These are phyloP conservation scores for Globisporangium carolinianum DNA, from an alignment of 352 stramenopile species.

Conservation along the genomic window DNA sequence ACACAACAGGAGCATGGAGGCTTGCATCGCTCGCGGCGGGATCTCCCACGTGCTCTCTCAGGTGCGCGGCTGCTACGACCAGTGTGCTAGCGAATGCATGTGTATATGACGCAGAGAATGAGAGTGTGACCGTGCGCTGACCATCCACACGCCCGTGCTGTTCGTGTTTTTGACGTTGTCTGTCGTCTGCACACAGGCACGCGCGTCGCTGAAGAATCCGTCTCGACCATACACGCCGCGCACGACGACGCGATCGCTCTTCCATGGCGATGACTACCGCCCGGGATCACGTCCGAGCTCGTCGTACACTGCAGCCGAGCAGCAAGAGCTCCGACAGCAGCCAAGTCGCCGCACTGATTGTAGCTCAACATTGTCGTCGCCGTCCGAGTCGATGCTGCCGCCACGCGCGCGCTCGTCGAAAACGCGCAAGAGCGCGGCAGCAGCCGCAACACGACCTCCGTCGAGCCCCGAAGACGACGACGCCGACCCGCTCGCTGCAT, in stretches of 20 bases:
- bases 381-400: slow-evolving; percentile 10
- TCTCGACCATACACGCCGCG: slow-evolving; percentile 75
- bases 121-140: no score
- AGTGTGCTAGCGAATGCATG: no score
- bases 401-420: slow-evolving; percentile 5
- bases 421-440: slow-evolving; percentile 6
- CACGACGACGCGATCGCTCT: slow-evolving; percentile 45
- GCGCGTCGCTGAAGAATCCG: slow-evolving; percentile 74
- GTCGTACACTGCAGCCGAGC: slow-evolving; percentile 44
- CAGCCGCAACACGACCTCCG: background rate
- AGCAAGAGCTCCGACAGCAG: slow-evolving; percentile 21
- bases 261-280: slow-evolving; percentile 74
- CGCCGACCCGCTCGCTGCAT: background rate
- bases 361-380: background rate
- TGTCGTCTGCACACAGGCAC: slow-evolving; percentile 23
- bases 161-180: no score
- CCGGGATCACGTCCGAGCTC: slow-evolving; percentile 60
- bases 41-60: slow-evolving; percentile 79
- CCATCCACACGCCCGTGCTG: no score
- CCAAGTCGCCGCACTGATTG: no score
- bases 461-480: slow-evolving; percentile 2
- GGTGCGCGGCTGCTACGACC: slow-evolving; percentile 13
- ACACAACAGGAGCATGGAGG: slow-evolving; percentile 35
- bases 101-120: no score
- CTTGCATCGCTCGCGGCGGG: slow-evolving; percentile 60